These are phyloP conservation scores for Nicotiana rustica DNA, from an alignment of 305 asterid genomes.

Conservation along the genomic window DNA sequence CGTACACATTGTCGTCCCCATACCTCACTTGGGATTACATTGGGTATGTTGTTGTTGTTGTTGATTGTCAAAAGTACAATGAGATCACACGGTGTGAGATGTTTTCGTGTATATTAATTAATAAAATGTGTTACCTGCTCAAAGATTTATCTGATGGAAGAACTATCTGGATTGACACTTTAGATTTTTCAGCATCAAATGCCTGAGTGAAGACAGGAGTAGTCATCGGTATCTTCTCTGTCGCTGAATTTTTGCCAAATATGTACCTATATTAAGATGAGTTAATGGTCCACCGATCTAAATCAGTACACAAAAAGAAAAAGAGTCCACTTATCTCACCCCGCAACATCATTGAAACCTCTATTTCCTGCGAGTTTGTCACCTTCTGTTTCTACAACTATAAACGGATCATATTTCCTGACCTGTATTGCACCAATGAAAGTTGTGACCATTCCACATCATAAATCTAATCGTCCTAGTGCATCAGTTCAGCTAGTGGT, in stretches of 20 bases:
- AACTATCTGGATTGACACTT: constrained; percentile 83
- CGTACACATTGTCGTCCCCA: too few relatives aligned
- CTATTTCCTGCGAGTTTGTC: constrained; percentile 78
- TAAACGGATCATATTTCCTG: constrained; percentile 73
- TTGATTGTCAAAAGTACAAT: neutral
- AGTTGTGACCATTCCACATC: constrained; percentile 11
- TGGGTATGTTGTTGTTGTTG: too few relatives aligned
- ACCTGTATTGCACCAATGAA: constrained; percentile 53
- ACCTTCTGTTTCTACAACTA: constrained; percentile 81
- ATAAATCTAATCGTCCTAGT: neutral
- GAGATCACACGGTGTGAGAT: neutral
- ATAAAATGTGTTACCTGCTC: constrained; percentile 56
- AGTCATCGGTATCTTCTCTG: constrained; percentile 90
- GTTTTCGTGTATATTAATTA: neutral
- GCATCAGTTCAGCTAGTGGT: neutral
- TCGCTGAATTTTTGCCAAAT: constrained; percentile 81
- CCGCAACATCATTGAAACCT: constrained; percentile 88
- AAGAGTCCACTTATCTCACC: constrained; percentile 52
- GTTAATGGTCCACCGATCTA: constrained; percentile 18
- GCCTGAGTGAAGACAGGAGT: constrained; percentile 90
- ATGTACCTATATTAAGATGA: constrained; percentile 60
- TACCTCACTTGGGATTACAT: too few relatives aligned
- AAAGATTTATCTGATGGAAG: constrained; percentile 76
- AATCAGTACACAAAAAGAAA: neutral
- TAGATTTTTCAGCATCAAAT: constrained; percentile 56